Base-by-base conservation (phyloP, 345 rosid species). In the Camelina neglecta region DNA sequence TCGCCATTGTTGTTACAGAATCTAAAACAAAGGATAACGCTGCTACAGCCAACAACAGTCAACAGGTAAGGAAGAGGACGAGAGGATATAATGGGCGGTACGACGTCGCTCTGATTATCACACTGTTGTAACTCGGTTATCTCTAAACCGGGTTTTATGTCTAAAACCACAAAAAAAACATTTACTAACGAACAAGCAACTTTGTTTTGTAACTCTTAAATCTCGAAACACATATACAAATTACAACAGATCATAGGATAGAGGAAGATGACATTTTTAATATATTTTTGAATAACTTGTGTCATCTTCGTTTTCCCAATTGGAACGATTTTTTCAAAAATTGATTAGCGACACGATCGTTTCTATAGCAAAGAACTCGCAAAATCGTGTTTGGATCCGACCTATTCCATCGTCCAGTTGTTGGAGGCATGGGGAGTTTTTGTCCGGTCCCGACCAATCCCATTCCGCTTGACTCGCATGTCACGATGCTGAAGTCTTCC, bases 341-440 rank as follows among this genome's bases (percentile, higher is more conserved):
- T 9, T 54, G 84, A 59, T 85, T 88, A 15, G 96, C 96, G 1
- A 75, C 78, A 31, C 85, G 83, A 61, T 90, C 97, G 11, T 90
- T 80, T 79, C 96, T 85, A 70, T 91, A 81, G 74, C 96, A 93
- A 72, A 91, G 79, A 1, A 93, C 86, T 56, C 96, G 74, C 29
- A 91, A 67, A 7, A 90, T 85, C 16, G 94, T 90, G 78, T 91
- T 93, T 0, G 97, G 98, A 85, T 91, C 96, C 5, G 93, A 77
- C 71, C 87, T 79, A 61, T 84, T 83, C 97, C 97, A 93, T 67
- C 84, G 65, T 42, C 92, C 97, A 5, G 94, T 90, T 26, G 90
- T 87, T 0, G 91, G 95, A 4, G 95, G 96, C 90, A 94, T 84
- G 9, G 88, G 90, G 15, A 87, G 81, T 62, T 84, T 92, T 13